These are phyloP conservation scores for Phialophora macrospora DNA, from an alignment of 2,329 filamentous ascomycete species.

Conservation along the genomic window DNA sequence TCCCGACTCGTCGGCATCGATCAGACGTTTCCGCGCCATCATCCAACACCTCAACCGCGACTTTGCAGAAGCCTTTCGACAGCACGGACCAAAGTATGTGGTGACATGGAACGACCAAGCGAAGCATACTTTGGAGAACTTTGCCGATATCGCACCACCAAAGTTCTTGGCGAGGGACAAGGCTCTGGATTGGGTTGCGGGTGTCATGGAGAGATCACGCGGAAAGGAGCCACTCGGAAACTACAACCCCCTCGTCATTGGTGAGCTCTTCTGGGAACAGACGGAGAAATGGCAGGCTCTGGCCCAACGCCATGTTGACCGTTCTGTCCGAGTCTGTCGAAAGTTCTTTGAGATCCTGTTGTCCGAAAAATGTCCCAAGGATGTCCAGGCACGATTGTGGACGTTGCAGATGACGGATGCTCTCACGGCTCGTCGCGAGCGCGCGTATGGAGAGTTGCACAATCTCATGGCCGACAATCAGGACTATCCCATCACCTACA, in stretches of 20 bases:
- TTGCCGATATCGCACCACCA: not conserved
- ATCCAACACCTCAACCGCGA: not conserved
- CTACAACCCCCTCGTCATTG: not conserved
- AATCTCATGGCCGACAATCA: not conserved
- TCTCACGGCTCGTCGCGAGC: not conserved
- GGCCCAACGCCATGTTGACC: not conserved
- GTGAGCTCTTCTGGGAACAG: not conserved
- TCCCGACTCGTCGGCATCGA: not conserved
- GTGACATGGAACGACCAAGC: not conserved
- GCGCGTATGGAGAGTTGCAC: not conserved
- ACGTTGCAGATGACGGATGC: not conserved
- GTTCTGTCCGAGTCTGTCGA: not conserved
- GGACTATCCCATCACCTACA: too few relatives aligned
- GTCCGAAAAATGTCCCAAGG: not conserved
- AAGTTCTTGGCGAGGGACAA: not conserved
- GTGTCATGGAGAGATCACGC: not conserved
- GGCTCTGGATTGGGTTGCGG: not conserved
- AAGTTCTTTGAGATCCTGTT: not conserved
- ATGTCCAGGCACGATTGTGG: not conserved
- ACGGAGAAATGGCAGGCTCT: not conserved
- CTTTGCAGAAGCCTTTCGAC: not conserved
- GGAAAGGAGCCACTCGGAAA: not conserved
- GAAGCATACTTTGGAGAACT: not conserved
- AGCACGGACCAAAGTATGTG: not conserved
- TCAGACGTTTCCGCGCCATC: not conserved